Base-by-base conservation (phyloP, 2,329 filamentous ascomycete species). In the Drechmeria coniospora region DNA sequence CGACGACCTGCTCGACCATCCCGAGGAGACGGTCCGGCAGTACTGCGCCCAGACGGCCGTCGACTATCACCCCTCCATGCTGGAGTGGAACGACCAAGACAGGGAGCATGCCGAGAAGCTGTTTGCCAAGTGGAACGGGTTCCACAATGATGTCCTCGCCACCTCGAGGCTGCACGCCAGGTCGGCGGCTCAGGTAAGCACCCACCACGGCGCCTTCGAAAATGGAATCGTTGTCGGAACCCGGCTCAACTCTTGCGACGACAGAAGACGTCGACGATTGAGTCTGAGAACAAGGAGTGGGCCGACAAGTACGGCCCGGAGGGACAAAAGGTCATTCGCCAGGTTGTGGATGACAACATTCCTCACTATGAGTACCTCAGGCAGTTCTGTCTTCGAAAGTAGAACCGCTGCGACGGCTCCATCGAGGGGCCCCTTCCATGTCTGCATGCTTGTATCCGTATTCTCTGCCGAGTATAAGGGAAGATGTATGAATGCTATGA, bases 81-180 rank as follows among this genome's bases (percentile, higher is more conserved):
- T 98, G 36, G 63, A 68, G 32, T 95, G 90, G 90, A 70, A 79
- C 36, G 73, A 76, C 16, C 73, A 77, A 28, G 76, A 79, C 37
- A 75, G 78, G 42, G 74, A 83, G 28, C 60, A 68, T 35, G 87
- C 86, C 3, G 63, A 67, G 39, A 65, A 72, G 36, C 75, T 74
- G 12, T 95, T 95, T 56, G 83, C 86, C 57, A 95, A 98, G 61
- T 95, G 90, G 90, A 79, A 75, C 40, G 90, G 90, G 8, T 95
- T 92, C 59, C 90, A 95, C 51, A 80, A 95, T 41, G 90, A 95
- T 60, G 90, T 84, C 10, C 81, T 95, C 42, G 64, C 79, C 40
- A 92, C 81, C 47, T 77, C 66, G 21, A 74, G 74, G 35, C 59
- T 98, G 44, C 77, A 76, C 48, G 71, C 80, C 2, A 65, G 81